Conservation (phyloP, 78 protist species). For the Fonticula alba region DNA sequence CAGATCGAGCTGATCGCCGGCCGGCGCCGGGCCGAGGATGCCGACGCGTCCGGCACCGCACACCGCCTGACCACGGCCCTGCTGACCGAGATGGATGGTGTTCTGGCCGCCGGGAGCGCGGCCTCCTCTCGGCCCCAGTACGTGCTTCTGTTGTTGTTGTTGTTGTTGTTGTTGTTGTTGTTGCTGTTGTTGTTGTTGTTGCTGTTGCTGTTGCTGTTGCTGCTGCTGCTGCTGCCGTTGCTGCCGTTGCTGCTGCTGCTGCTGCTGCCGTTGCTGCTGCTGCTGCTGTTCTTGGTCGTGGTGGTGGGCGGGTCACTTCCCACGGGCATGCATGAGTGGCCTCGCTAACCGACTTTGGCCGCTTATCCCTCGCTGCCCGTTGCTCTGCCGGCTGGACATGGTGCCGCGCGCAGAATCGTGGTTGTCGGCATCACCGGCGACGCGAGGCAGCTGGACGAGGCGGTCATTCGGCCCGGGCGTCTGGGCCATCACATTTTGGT, state of each 20-base stretch:
- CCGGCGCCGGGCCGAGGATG: background rate
- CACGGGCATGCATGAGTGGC: no score
- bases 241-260: no score
- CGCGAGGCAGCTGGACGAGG: background rate
- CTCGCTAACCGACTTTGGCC: no score
- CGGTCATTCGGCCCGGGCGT: constrained; percentile 5
- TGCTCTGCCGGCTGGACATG: no score
- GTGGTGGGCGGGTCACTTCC: no score
- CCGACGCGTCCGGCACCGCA: background rate
- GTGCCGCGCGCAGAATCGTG: background rate
- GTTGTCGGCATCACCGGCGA: background rate
- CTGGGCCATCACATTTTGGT: background rate
- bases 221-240: no score
- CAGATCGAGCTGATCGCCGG: background rate
- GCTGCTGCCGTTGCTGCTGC: background rate
- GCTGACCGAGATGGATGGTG: constrained; percentile 11
- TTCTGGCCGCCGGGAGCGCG: background rate
- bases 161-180: no score
- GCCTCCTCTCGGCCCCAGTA: no score
- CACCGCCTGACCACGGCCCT: background rate
- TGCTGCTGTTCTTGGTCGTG: background rate
- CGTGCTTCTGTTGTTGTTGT: no score
- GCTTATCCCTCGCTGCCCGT: no score
- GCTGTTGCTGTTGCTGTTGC: no score
- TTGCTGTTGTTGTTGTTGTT: no score